A percentile compares a stretch with the other conserved stretches of the same genome.
Evolutionary conservation across 441 rosid species (phyloP).

Genomic region (Gossypium schwendimanii): DNA sequence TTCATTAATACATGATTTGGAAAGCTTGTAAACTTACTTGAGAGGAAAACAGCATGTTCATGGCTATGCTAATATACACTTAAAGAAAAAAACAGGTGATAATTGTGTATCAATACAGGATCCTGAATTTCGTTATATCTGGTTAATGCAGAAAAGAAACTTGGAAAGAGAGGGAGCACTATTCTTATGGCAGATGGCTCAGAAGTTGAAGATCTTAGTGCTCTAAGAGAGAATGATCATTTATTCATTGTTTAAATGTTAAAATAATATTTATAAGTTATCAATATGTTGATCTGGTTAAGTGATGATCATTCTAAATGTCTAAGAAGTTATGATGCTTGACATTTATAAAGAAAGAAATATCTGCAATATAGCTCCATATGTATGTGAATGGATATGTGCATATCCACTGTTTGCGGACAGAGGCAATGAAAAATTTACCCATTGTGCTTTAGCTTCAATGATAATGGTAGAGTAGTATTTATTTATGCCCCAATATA

Average conservation of each 20-base stretch:
- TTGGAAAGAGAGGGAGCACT: conserved; percentile 60
- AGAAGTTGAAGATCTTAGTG: conserved; percentile 67
- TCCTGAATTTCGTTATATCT: conserved; percentile 15
- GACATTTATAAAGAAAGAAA: neutral
- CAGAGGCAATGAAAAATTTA: neutral
- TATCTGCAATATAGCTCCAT: neutral
- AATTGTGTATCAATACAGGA: neutral
- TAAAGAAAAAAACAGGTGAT: neutral
- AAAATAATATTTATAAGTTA: neutral
- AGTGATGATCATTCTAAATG: neutral
- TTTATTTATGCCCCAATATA: neutral
- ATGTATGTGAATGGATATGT: neutral
- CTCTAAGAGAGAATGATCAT: conserved; percentile 68
- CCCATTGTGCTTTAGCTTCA: neutral
- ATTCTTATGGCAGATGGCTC: conserved; percentile 73
- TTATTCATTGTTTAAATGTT: conserved; percentile 47
- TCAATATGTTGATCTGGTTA: neutral
- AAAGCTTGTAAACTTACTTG: neutral
- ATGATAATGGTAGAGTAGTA: neutral
- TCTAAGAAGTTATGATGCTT: neutral
- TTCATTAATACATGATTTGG: neutral
- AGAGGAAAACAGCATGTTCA: neutral
- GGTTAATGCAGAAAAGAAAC: conserved; percentile 57
- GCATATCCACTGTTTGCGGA: neutral
- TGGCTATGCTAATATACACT: neutral